Evolutionary conservation across 2,329 filamentous ascomycete genomes (phyloP).

Genomic region (Microsporum audouinii): DNA sequence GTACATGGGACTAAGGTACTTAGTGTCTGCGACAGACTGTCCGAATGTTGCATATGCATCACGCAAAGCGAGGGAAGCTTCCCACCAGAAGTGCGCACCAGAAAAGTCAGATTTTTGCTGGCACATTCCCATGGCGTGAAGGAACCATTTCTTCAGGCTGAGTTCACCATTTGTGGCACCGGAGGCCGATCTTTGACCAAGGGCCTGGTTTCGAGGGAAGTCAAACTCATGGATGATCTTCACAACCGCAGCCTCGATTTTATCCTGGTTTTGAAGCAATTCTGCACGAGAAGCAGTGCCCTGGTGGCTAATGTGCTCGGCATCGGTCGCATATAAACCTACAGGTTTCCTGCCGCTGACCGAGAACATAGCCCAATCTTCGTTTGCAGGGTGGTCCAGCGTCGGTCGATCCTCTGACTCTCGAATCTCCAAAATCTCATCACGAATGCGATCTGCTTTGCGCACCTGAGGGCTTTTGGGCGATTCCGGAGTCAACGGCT

Average conservation of each 20-base stretch:
- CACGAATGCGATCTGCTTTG: conserved; percentile 31
- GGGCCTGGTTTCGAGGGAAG: conserved; percentile 49
- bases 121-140: conserved; percentile 64
- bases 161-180: not conserved
- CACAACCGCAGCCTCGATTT: conserved; percentile 66
- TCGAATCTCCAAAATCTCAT: conserved; percentile 30
- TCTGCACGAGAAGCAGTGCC: not conserved
- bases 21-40: conserved; percentile 52
- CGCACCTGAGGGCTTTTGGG: conserved; percentile 20
- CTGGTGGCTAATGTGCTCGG: not conserved
- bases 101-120: conserved; percentile 72
- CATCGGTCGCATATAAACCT: not conserved
- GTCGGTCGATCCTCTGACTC: conserved; percentile 40
- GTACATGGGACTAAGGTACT: conserved; percentile 61
- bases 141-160: conserved; percentile 32
- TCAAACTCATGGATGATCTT: conserved; percentile 75
- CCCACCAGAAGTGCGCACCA: conserved; percentile 74
- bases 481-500: conserved; percentile 13
- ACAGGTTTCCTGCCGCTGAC: conserved; percentile 58
- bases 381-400: conserved; percentile 64
- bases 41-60: conserved; percentile 46
- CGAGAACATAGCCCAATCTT: conserved; percentile 73
- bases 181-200: conserved; percentile 2
- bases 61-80: conserved; percentile 63
- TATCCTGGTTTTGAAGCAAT: conserved; percentile 66